Evolutionary conservation across 164 flowering plant species (phyloP).

Genomic region (Santalum album): DNA sequence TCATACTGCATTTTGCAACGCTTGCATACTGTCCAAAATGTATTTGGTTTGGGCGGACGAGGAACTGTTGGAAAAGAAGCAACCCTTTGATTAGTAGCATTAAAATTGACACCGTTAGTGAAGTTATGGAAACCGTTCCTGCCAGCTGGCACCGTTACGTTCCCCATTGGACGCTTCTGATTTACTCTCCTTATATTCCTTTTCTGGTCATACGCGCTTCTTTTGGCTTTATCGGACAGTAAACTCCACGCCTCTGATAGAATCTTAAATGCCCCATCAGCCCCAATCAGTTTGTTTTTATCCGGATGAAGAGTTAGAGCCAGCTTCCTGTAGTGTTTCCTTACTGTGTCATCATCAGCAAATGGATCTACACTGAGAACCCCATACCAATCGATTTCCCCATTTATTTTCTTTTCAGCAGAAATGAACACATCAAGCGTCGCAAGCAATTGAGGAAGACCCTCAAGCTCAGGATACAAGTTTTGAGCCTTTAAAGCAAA

Average conservation of each 20-base stretch:
- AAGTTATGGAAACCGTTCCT: not conserved
- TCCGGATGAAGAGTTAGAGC: conserved; percentile 6
- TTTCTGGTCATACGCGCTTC: not conserved
- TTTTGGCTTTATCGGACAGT: conserved; percentile 1
- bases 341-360: conserved; percentile 1
- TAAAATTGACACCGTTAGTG: not conserved
- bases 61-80: conserved; percentile 10
- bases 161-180: not conserved
- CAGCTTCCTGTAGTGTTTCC: conserved; percentile 3
- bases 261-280: conserved; percentile 4
- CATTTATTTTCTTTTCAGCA: conserved; percentile 23
- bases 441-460: conserved; percentile 40
- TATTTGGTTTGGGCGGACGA: not conserved
- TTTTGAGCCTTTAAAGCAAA: conserved; percentile 34
- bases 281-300: conserved; percentile 5
- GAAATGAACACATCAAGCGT: conserved; percentile 38
- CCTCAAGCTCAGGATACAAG: conserved; percentile 40
- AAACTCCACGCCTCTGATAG: conserved; percentile 3
- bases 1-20: conserved; percentile 31
- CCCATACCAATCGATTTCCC: conserved; percentile 5
- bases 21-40: conserved; percentile 36
- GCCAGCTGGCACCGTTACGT: not conserved
- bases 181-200: not conserved
- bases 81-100: conserved; percentile 1
- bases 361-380: not conserved